Conservation (phyloP, 306 rosid species). For the Cucurbita pepo region DNA sequence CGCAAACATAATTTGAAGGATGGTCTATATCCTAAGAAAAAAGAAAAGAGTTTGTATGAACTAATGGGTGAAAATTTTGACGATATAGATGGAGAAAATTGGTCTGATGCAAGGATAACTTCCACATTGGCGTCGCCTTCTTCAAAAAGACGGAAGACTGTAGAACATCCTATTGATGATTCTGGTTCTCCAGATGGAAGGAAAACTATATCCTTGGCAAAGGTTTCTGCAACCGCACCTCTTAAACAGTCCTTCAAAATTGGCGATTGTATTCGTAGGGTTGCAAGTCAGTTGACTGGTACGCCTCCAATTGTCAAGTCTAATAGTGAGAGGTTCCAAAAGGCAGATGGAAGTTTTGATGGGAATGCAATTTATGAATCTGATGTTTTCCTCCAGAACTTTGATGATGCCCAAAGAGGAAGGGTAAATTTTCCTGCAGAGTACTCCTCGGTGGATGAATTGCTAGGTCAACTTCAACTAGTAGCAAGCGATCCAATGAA, state of each 20-base stretch:
- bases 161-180: slow-evolving; percentile 37
- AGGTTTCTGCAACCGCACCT: slow-evolving; percentile 28
- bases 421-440: slow-evolving; percentile 26
- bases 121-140: slow-evolving; percentile 19
- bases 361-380: slow-evolving; percentile 21
- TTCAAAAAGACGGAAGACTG: slow-evolving; percentile 38
- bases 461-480: slow-evolving; percentile 49
- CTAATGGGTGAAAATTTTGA: slow-evolving; percentile 43
- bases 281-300: slow-evolving; percentile 78
- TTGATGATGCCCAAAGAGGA: slow-evolving; percentile 36
- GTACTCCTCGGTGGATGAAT: slow-evolving; percentile 47
- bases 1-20: slow-evolving; percentile 63
- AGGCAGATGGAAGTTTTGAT: slow-evolving; percentile 28
- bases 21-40: slow-evolving; percentile 28
- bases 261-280: slow-evolving; percentile 89
- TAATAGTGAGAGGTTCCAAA: slow-evolving; percentile 40
- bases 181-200: slow-evolving; percentile 33
- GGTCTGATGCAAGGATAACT: slow-evolving; percentile 31
- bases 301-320: slow-evolving; percentile 35
- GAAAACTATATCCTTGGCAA: slow-evolving; percentile 37
- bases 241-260: slow-evolving; percentile 57
- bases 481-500: slow-evolving; percentile 60
- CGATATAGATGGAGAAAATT: slow-evolving; percentile 27
- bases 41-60: slow-evolving; percentile 67
- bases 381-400: slow-evolving; percentile 21